Evolutionary conservation across 331 rosid species (phyloP), one percentile per base, ranked within the genome.

Genomic region (Acacia pycnantha): DNA sequence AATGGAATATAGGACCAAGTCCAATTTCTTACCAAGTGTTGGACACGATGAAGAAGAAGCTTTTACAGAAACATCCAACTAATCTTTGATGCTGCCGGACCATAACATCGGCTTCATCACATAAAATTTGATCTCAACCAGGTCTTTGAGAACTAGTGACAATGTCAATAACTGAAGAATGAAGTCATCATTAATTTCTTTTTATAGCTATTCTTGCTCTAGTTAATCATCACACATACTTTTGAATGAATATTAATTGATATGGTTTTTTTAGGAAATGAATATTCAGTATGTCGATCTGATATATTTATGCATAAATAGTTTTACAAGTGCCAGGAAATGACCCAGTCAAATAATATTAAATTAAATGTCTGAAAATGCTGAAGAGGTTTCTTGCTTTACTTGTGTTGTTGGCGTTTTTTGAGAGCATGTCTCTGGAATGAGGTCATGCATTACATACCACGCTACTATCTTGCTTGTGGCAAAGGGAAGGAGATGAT

Each of bases 1-100:
- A 82, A 65, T 74, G 19, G 14, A 73, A 62, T 15, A 69, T 68
- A 76, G 74, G 82, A 79, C 85, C 9, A 24, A 54, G 87, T 81
- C 79, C 58, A 77, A n/a, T 10, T 40, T 74, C 8, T 77, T 77
- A 70, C 79, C 79, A 24, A 78, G 82, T 83, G 82, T 64, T 65
- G 74, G 62, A 80, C 75, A 66, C 64, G 78, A 72, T 77, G 41
- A 37, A 37, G 41, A 37, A 37, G 26, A 46, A 47, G 41, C 48
- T 77, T 65, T 80, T 67, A 27, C 11, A 66, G 47, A 35, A 47
- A 66, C 19, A 66, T 66, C 72, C 35, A 66, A 66, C 2, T 35
- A 18, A 33, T 66, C 47, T 40, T 35, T 3, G 16, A 37, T 37
- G 48, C 51, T 68, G 73, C 12, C 11, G 26, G 48, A 41, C 19